Conservation (phyloP, 768 basidiomycete species). For the Crassisporium funariophilum region DNA sequence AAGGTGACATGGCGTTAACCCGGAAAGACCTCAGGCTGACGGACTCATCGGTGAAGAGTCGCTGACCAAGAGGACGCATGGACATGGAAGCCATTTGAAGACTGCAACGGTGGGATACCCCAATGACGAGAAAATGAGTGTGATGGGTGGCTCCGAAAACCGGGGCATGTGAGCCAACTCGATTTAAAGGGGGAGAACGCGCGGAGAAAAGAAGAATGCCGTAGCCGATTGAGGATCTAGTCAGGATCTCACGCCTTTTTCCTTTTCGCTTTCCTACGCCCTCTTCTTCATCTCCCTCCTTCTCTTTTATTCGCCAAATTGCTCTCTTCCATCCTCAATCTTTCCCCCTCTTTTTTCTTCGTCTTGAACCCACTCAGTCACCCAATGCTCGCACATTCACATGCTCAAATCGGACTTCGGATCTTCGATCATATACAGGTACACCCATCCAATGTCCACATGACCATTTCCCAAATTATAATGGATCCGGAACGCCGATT, state of each 20-base stretch:
- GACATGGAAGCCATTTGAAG: conserved; percentile 11
- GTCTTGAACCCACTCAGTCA: too few relatives aligned
- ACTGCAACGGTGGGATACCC: neutral
- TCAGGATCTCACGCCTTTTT: too few relatives aligned
- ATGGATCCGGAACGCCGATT: too few relatives aligned
- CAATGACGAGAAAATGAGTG: conserved; percentile 2
- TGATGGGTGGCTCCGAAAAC: too few relatives aligned
- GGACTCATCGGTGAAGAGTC: conserved; percentile 18
- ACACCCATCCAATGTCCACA: too few relatives aligned
- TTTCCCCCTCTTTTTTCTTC: too few relatives aligned
- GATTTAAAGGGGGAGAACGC: conserved; percentile 1
- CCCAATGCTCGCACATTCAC: too few relatives aligned
- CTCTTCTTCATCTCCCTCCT: neutral
- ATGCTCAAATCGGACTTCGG: conserved; percentile 9
- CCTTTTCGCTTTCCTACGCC: neutral
- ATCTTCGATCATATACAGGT: conserved; percentile 8
- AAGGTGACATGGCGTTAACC: conserved; percentile 12
- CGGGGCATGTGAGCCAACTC: conserved; percentile 9
- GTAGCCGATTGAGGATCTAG: neutral
- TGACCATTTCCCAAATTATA: too few relatives aligned
- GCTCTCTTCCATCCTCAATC: too few relatives aligned
- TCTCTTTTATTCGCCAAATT: too few relatives aligned
- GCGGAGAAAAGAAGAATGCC: conserved; percentile 6
- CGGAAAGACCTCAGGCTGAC: conserved; percentile 25
- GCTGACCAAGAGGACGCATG: conserved; percentile 6